phyloP scores from a whole-genome alignment of 139 green algal species.

The Tetradesmus obliquus region DNA sequence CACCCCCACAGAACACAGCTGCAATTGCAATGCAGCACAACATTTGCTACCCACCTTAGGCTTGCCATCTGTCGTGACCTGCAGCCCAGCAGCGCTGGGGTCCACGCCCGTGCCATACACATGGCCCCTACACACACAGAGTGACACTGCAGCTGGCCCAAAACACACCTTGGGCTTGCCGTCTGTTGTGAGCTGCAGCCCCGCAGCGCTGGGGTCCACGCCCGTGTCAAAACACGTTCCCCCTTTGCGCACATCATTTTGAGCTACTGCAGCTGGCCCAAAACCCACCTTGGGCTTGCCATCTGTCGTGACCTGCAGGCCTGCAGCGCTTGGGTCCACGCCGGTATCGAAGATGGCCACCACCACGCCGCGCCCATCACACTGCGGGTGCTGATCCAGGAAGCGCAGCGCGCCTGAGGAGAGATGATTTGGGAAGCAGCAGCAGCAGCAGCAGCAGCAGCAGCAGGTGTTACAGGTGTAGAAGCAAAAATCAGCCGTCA shows the following conservation, averaged over 20 bases:
- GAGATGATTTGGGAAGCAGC: not conserved
- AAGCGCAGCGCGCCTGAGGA: conserved; percentile 10
- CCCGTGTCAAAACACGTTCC: not conserved
- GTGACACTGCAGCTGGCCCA: not conserved
- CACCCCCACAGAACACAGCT: not conserved
- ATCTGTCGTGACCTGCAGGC: conserved; percentile 84
- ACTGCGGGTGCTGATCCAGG: conserved; percentile 74
- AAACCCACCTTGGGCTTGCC: conserved; percentile 84
- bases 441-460: not conserved
- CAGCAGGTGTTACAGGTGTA: not conserved
- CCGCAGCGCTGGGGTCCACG: conserved; percentile 66
- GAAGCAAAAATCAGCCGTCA: not conserved
- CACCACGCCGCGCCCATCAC: conserved; percentile 84
- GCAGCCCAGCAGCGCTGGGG: conserved; percentile 77
- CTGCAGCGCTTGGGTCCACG: conserved; percentile 66
- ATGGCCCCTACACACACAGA: not conserved
- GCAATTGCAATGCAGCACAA: not conserved
- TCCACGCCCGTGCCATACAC: conserved; percentile 2
- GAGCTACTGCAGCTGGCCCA: not conserved
- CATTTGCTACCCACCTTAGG: conserved; percentile 74
- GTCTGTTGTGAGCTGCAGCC: conserved; percentile 82
- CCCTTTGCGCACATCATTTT: not conserved
- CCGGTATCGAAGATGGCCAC: conserved; percentile 93
- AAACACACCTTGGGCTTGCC: conserved; percentile 83
- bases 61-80: conserved; percentile 81